Base-by-base conservation (phyloP, 768 basidiomycete genomes). In the Mycena albidolilacea region DNA sequence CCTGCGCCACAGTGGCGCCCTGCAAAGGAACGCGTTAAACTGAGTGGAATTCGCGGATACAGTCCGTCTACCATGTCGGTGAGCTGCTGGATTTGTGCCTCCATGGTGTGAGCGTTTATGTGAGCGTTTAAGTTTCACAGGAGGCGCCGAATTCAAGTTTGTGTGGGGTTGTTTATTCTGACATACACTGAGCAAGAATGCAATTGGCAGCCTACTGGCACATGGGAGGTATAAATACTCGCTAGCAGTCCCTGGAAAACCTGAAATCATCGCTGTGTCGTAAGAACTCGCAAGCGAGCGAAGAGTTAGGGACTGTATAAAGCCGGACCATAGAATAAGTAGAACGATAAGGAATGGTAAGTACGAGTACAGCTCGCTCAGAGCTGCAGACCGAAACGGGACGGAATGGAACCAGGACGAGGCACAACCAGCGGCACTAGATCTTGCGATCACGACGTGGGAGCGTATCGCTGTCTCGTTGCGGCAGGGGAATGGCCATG, bases 1-100 rank as follows among this genome's bases (percentile, higher is more conserved):
- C 97, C 84, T 97, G 94, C 14, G 91, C 89, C 12, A 83, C 80
- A 0, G 93, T 94, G 39, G 95, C 95, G 76, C 97, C 97, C 97
- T 97, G 70, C 48, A 67, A 52, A 67, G 38, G 64, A 39, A 72
- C 71, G 70, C 75, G 64, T 66, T 64, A 66, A 67, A 46, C 30
- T 48, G n/a, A 43, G 15, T 38, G 64, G 7, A 61, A 12, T 57
- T 60, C 46, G 55, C 19, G 50, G 7, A 11, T 64, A 6, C 46
- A 58, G 19, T 23, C 14, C 7, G 15, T 69, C 39, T 76, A 88
- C 89, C 89, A 90, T 90, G 73, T 90, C 89, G 7, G 92, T 85
- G n/a, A 94, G 85, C 76, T 93, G 92, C 69, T 84, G 81, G 7
- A 91, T 81, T 76, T 90, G 85, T 73, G 79, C 85, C 59, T 91